phyloP scores from a whole-genome alignment of 306 rosid genomes.

The Trifolium dubium region DNA sequence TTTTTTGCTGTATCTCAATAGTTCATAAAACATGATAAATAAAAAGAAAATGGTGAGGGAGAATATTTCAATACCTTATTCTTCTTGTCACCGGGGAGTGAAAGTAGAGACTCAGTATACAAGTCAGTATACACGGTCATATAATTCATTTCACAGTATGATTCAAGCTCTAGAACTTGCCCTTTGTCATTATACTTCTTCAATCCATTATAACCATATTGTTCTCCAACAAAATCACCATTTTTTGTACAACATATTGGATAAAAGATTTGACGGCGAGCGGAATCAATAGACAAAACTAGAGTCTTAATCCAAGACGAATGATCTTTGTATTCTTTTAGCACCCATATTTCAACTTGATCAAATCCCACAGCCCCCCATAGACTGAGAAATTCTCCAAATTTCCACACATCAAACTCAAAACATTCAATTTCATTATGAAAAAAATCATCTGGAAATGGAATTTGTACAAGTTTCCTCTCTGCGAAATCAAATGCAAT shows the following conservation, averaged over 20 bases:
- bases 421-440: background rate
- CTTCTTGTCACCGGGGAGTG: conserved; percentile 21
- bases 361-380: background rate
- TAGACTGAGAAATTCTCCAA: conserved; percentile 24
- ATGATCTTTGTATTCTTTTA: conserved; percentile 31
- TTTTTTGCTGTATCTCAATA: background rate
- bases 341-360: conserved; percentile 32
- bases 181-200: conserved; percentile 19
- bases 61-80: background rate
- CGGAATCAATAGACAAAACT: background rate
- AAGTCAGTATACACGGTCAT: too few species aligned
- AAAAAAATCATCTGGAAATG: background rate
- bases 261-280: background rate
- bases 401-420: background rate
- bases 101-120: conserved; percentile 24
- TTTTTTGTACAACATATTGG: conserved; percentile 17
- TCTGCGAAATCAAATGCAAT: conserved; percentile 25
- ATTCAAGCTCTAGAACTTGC: background rate
- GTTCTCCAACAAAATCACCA: conserved; percentile 35
- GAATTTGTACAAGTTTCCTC: conserved; percentile 8
- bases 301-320: conserved; percentile 43
- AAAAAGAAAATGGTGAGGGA: background rate
- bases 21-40: background rate
- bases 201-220: background rate
- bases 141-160: background rate